These are phyloP conservation scores for Chimonanthus praecox DNA, from an alignment of 164 flowering plant genomes.

Conservation along the genomic window DNA sequence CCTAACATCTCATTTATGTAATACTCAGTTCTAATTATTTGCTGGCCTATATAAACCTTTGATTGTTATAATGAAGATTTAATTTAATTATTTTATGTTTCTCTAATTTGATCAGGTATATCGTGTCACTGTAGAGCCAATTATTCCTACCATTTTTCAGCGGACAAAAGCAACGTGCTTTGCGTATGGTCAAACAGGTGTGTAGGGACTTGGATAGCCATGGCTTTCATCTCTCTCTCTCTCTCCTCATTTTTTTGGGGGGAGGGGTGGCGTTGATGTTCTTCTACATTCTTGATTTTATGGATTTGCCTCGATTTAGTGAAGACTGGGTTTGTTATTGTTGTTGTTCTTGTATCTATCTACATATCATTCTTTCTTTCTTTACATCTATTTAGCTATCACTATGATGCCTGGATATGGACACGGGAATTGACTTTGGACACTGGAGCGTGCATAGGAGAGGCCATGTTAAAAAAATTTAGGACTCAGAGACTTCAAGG, in stretches of 20 bases:
- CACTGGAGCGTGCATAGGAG: too few species aligned
- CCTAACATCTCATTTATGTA: background rate
- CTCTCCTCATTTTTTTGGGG: background rate
- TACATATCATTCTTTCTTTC: too few species aligned
- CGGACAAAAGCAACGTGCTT: conserved; percentile 97
- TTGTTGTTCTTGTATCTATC: too few species aligned
- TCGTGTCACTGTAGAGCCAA: conserved; percentile 84
- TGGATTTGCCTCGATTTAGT: too few species aligned
- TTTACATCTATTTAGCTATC: too few species aligned
- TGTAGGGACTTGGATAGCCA: background rate
- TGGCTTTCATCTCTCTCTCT: background rate
- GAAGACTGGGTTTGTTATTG: too few species aligned
- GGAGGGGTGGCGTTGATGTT: background rate
- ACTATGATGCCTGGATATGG: too few species aligned
- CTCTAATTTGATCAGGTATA: conserved; percentile 59
- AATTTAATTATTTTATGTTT: background rate
- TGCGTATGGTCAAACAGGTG: conserved; percentile 99
- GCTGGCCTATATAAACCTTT: too few species aligned
- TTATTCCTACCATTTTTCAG: conserved; percentile 87
- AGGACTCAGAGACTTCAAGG: too few species aligned
- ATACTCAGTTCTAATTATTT: background rate
- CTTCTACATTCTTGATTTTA: background rate
- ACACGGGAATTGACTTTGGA: too few species aligned
- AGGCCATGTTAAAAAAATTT: too few species aligned
- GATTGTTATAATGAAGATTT: too few species aligned